These are phyloP conservation scores for Mallotus japonicus DNA, from an alignment of 441 rosid species.

Conservation along the genomic window DNA sequence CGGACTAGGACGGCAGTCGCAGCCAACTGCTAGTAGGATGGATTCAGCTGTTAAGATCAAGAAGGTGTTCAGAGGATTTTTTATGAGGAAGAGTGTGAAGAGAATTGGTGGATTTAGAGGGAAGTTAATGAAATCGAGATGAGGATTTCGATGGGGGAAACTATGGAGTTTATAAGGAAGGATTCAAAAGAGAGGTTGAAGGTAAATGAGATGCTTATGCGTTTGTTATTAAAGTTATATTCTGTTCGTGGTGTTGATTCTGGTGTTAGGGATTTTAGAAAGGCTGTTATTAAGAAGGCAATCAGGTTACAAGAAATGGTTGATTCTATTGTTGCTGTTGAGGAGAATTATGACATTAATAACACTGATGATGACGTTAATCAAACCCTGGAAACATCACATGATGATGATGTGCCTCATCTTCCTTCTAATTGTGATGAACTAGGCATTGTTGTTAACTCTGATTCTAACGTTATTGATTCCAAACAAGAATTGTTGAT, in stretches of 20 bases:
- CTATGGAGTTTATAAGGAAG: constrained; percentile 31
- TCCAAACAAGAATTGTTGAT: no score
- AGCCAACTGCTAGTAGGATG: not conserved
- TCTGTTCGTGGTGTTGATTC: constrained; percentile 51
- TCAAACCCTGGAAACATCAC: not conserved
- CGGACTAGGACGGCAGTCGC: constrained; percentile 25
- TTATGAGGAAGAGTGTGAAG: constrained; percentile 52
- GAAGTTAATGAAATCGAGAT: constrained; percentile 48
- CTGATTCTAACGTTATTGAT: not conserved
- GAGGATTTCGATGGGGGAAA: constrained; percentile 32
- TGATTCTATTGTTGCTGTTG: constrained; percentile 37
- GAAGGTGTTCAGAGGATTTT: constrained; percentile 50
- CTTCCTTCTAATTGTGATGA: no score
- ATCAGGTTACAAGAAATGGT: constrained; percentile 54
- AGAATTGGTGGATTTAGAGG: constrained; percentile 35
- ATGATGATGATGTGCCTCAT: not conserved
- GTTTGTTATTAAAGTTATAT: constrained; percentile 50
- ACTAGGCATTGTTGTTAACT: no score
- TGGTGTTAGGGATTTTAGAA: constrained; percentile 57
- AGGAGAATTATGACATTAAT: not conserved
- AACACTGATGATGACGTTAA: not conserved
- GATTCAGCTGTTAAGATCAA: constrained; percentile 48
- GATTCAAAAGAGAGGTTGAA: constrained; percentile 47
- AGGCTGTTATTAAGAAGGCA: constrained; percentile 45
- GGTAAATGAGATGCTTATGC: constrained; percentile 58